Percentiles rank a stretch among this genome's conserved stretches.
These are phyloP conservation scores for Populus ilicifolia DNA, from an alignment of 345 rosid genomes.

Conservation along the genomic window DNA sequence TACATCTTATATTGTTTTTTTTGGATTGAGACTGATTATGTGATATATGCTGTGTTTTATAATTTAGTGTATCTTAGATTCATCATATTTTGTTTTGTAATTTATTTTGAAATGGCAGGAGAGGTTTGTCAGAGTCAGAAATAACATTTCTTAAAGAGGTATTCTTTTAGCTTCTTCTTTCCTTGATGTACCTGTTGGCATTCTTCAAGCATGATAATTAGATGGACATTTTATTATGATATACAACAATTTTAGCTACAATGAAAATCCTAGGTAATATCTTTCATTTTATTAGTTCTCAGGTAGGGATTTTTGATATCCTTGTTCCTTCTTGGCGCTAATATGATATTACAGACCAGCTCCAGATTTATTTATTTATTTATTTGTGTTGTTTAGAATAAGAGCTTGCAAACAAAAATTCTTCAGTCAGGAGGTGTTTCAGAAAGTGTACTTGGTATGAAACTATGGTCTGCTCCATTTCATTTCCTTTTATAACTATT, in stretches of 20 bases:
- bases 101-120: slow-evolving; percentile 47
- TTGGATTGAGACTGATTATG: background rate
- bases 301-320: background rate
- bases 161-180: slow-evolving; percentile 13
- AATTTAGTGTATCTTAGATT: background rate
- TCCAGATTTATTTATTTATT: background rate
- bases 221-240: slow-evolving; percentile 2
- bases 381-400: slow-evolving; percentile 43
- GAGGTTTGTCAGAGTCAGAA: slow-evolving; percentile 88
- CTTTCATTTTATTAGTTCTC: background rate
- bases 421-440: slow-evolving; percentile 62
- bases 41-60: background rate
- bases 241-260: background rate
- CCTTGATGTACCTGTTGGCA: slow-evolving; percentile 8
- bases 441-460: slow-evolving; percentile 66
- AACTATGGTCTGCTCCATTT: slow-evolving; percentile 1
- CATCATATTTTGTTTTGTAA: background rate
- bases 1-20: background rate
- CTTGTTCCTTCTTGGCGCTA: background rate
- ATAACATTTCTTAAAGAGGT: slow-evolving; percentile 81
- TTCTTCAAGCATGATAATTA: slow-evolving; percentile 6
- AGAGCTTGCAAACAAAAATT: slow-evolving; percentile 51
- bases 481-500: slow-evolving; percentile 10
- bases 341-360: background rate
- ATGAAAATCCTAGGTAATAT: background rate